Percentiles rank a stretch among this genome's conserved stretches.
phyloP scores from a whole-genome alignment of 2,329 filamentous ascomycete species.

The Chlorencoelia australis region DNA sequence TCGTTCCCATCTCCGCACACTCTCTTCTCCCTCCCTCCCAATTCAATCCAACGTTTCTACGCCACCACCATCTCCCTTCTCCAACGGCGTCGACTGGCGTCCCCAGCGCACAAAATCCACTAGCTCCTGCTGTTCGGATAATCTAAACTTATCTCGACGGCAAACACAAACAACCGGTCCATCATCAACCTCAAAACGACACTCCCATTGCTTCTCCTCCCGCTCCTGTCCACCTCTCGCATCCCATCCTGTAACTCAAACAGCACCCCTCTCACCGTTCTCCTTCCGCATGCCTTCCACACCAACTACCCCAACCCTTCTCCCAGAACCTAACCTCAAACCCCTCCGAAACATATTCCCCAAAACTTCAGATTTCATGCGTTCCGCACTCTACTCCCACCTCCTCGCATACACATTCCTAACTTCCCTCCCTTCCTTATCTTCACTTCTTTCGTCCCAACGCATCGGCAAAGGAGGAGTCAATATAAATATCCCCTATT shows the following conservation, averaged over 20 bases:
- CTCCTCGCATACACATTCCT: constrained; percentile 20
- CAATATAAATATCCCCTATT: too few relatives aligned
- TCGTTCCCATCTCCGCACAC: constrained; percentile 6
- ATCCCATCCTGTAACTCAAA: neutral
- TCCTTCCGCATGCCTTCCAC: neutral
- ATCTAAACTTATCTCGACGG: neutral
- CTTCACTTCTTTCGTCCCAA: neutral
- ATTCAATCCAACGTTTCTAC: neutral
- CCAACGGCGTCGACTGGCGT: constrained; percentile 1
- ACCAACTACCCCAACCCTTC: neutral
- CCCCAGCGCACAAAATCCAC: neutral
- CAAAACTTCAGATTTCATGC: constrained; percentile 11
- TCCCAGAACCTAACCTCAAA: constrained; percentile 10
- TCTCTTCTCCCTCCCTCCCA: neutral
- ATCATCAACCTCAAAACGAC: neutral
- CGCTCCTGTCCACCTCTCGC: neutral
- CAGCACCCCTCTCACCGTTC: neutral
- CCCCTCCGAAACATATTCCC: constrained; percentile 21
- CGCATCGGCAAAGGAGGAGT: too few relatives aligned
- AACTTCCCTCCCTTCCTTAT: constrained; percentile 4
- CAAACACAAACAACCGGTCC: constrained; percentile 4
- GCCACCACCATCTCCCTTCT: constrained; percentile 1
- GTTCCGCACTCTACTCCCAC: constrained; percentile 21
- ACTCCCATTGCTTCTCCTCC: neutral
- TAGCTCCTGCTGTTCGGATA: too few relatives aligned